These are phyloP conservation scores for Candida schatavii DNA, from an alignment of 805 yeast species.

Conservation along the genomic window DNA sequence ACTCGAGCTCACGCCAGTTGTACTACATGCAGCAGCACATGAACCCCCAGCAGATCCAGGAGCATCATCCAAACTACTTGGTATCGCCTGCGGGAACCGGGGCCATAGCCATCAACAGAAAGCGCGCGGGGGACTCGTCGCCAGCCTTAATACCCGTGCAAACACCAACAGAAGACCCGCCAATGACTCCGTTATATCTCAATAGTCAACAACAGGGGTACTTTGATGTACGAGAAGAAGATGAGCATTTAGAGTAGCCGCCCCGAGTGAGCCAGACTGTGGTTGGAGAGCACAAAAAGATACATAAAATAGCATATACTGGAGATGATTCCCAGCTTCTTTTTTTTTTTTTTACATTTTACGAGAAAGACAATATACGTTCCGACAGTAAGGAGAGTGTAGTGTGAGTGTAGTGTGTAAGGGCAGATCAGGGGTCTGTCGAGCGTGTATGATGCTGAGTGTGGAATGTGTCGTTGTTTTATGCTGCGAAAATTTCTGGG, in stretches of 20 bases:
- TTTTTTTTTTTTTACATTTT: too few species aligned
- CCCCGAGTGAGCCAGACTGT: too few species aligned
- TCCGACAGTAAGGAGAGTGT: too few species aligned
- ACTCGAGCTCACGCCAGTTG: conserved; percentile 4
- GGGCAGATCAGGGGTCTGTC: too few species aligned
- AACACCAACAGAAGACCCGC: conserved; percentile 41
- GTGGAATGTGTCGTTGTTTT: too few species aligned
- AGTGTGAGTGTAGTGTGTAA: too few species aligned
- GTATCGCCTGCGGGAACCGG: not conserved
- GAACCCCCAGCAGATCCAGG: conserved; percentile 1
- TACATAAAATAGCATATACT: too few species aligned
- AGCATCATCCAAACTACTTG: conserved; percentile 1
- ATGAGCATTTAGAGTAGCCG: conserved; percentile 7
- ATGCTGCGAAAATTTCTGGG: too few species aligned
- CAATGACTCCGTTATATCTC: conserved; percentile 42
- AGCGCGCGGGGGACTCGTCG: conserved; percentile 15
- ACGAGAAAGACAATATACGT: too few species aligned
- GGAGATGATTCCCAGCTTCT: too few species aligned
- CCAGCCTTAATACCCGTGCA: conserved; percentile 40
- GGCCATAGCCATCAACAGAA: not conserved
- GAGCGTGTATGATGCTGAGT: too few species aligned
- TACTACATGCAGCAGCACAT: conserved; percentile 8
- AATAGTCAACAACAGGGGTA: conserved; percentile 10
- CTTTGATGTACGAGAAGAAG: conserved; percentile 8
- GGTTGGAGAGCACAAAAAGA: too few species aligned